phyloP scores from a whole-genome alignment of 2,329 filamentous ascomycete genomes.

The Diaporthe ilicicola region DNA sequence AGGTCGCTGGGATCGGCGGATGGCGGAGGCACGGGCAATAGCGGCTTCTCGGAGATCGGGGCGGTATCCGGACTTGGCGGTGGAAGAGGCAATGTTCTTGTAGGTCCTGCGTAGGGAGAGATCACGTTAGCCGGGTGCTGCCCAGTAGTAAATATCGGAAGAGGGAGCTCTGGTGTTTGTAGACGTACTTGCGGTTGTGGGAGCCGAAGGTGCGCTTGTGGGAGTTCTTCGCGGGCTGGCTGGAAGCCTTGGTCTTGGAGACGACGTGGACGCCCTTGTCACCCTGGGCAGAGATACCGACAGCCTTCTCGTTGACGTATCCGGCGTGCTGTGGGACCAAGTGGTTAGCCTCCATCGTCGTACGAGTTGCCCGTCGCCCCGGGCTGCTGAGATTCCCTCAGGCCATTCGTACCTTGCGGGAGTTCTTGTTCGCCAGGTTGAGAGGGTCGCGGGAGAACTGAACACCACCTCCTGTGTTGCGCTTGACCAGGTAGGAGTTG shows the following conservation, averaged over 20 bases:
- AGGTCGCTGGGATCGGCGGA: constrained; percentile 80
- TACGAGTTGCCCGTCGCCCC: neutral
- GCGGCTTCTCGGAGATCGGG: constrained; percentile 79
- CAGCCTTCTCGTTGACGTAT: constrained; percentile 92
- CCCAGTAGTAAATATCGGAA: neutral
- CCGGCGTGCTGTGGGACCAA: constrained; percentile 75
- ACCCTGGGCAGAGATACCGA: constrained; percentile 79
- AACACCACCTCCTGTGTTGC: constrained; percentile 78
- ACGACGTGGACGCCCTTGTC: constrained; percentile 82
- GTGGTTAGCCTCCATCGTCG: constrained; percentile 45
- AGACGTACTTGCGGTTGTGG: constrained; percentile 80
- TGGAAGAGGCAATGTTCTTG: constrained; percentile 83
- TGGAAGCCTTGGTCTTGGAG: constrained; percentile 80
- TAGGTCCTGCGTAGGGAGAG: constrained; percentile 71
- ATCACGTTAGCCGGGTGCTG: neutral
- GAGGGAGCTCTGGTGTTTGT: neutral
- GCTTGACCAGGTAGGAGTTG: constrained; percentile 94
- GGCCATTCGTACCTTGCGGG: constrained; percentile 77
- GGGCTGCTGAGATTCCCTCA: neutral
- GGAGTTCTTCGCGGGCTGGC: constrained; percentile 76
- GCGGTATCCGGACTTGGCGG: constrained; percentile 88
- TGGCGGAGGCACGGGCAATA: constrained; percentile 85
- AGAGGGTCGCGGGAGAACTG: constrained; percentile 95
- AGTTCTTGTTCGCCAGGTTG: constrained; percentile 92
- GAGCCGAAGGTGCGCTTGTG: constrained; percentile 74